Percentiles rank a stretch among this genome's conserved stretches.
Conservation (phyloP, 1,139 yeast species). For the Debaryomyces nepalensis region DNA sequence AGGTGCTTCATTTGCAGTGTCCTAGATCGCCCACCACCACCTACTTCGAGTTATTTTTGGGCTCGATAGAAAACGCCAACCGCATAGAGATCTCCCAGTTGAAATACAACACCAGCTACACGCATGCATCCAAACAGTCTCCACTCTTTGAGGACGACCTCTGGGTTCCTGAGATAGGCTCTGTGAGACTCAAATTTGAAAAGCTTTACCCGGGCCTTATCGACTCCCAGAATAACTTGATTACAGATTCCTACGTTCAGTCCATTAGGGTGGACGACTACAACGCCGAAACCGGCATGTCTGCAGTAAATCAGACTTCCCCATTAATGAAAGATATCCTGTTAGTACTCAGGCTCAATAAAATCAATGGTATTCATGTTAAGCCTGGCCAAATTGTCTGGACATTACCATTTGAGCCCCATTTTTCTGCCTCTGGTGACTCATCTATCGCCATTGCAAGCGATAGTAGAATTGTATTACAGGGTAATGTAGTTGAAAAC, state of each 20-base stretch:
- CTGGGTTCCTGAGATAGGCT: conserved; percentile 41
- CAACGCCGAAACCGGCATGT: conserved; percentile 17
- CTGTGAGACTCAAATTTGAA: conserved; percentile 46
- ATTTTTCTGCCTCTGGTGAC: conserved; percentile 8
- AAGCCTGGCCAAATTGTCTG: conserved; percentile 30
- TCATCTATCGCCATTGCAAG: conserved; percentile 26
- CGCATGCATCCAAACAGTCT: conserved; percentile 15
- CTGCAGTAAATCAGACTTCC: conserved; percentile 21
- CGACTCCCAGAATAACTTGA: conserved; percentile 32
- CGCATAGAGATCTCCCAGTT: conserved; percentile 29
- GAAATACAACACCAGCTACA: conserved; percentile 21
- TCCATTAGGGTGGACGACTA: conserved; percentile 19
- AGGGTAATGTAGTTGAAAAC: conserved; percentile 44
- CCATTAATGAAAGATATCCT: conserved; percentile 23
- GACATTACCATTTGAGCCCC: conserved; percentile 32
- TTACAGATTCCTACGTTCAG: conserved; percentile 32
- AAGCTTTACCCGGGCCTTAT: conserved; percentile 34
- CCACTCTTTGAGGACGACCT: conserved; percentile 27
- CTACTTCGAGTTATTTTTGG: conserved; percentile 36
- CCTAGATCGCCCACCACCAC: conserved; percentile 38
- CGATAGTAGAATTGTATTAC: conserved; percentile 35
- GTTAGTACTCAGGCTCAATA: conserved; percentile 32
- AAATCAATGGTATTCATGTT: conserved; percentile 42
- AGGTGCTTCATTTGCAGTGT: no score
- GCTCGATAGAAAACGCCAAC: conserved; percentile 32